Evolutionary conservation across 2,329 filamentous ascomycete genomes (phyloP).

Genomic region (Ilyonectria destructans): DNA sequence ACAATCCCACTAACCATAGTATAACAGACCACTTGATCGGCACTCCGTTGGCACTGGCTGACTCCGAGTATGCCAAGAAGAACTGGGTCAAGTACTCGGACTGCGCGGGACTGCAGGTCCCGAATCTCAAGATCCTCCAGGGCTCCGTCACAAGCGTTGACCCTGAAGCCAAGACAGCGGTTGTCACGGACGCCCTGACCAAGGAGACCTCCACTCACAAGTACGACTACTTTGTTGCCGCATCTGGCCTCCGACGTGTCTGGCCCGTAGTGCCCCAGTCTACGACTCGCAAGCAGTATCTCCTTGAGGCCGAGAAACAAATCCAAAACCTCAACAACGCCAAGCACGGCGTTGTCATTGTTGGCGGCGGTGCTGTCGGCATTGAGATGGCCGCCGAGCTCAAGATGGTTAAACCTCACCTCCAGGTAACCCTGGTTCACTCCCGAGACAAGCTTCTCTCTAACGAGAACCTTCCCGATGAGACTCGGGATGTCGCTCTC

Average conservation of each 20-base stretch:
- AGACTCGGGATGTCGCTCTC: constrained; percentile 76
- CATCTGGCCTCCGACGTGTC: constrained; percentile 78
- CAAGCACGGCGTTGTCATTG: constrained; percentile 75
- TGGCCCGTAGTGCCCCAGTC: constrained; percentile 84
- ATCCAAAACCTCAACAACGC: constrained; percentile 69
- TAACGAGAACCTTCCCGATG: constrained; percentile 79
- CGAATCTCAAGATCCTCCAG: constrained; percentile 76
- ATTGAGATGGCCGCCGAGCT: constrained; percentile 88
- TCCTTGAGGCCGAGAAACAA: constrained; percentile 74
- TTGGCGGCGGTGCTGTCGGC: constrained; percentile 86
- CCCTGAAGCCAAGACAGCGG: constrained; percentile 71
- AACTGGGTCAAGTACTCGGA: constrained; percentile 81
- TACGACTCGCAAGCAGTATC: constrained; percentile 73
- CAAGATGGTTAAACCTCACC: constrained; percentile 76
- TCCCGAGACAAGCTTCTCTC: constrained; percentile 80
- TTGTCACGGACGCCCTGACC: constrained; percentile 66
- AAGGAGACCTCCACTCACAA: constrained; percentile 59
- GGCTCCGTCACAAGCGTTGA: constrained; percentile 77
- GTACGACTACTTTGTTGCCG: constrained; percentile 85
- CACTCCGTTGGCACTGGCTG: constrained; percentile 80
- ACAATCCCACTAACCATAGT: constrained; percentile 25
- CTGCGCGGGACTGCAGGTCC: constrained; percentile 76
- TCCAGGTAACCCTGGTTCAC: constrained; percentile 82
- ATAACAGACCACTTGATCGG: constrained; percentile 82
- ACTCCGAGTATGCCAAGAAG: constrained; percentile 74